phyloP scores from a whole-genome alignment of 2,329 filamentous ascomycete genomes.

The Ophiostoma novo-ulmi region DNA sequence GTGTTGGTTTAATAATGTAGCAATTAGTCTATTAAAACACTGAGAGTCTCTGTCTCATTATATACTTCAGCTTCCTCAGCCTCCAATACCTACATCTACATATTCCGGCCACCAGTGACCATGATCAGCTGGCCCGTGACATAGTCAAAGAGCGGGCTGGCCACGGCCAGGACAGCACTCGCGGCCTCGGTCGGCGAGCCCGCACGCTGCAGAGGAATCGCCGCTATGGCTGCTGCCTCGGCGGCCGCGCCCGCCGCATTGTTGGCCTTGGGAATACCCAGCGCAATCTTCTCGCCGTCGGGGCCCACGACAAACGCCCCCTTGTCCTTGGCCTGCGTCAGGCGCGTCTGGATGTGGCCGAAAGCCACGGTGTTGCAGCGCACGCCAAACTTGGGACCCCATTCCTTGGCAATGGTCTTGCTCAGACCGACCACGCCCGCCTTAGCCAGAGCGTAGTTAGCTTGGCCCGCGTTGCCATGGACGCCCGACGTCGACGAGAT shows the following conservation, averaged over 20 bases:
- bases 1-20: background rate
- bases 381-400: slow-evolving; percentile 79
- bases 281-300: slow-evolving; percentile 66
- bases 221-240: slow-evolving; percentile 47
- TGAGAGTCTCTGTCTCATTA: background rate
- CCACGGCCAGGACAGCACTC: slow-evolving; percentile 68
- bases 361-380: slow-evolving; percentile 80
- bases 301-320: slow-evolving; percentile 74
- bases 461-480: slow-evolving; percentile 85
- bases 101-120: slow-evolving; percentile 71
- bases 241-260: slow-evolving; percentile 38
- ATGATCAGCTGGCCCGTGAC: slow-evolving; percentile 82
- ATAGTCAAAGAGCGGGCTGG: slow-evolving; percentile 77
- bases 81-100: slow-evolving; percentile 36
- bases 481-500: slow-evolving; percentile 77
- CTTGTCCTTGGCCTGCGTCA: slow-evolving; percentile 79
- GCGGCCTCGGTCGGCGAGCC: slow-evolving; percentile 79
- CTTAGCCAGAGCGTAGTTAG: slow-evolving; percentile 83
- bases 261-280: slow-evolving; percentile 67
- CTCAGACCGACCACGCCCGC: slow-evolving; percentile 76
- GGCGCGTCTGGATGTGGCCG: slow-evolving; percentile 70
- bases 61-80: background rate
- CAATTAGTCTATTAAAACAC: background rate
- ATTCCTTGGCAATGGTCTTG: slow-evolving; percentile 88
- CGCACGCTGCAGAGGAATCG: slow-evolving; percentile 73